Evolutionary conservation across 345 rosid genomes (phyloP), one percentile per base, ranked within the genome.

Genomic region (Acer yangbiense): DNA sequence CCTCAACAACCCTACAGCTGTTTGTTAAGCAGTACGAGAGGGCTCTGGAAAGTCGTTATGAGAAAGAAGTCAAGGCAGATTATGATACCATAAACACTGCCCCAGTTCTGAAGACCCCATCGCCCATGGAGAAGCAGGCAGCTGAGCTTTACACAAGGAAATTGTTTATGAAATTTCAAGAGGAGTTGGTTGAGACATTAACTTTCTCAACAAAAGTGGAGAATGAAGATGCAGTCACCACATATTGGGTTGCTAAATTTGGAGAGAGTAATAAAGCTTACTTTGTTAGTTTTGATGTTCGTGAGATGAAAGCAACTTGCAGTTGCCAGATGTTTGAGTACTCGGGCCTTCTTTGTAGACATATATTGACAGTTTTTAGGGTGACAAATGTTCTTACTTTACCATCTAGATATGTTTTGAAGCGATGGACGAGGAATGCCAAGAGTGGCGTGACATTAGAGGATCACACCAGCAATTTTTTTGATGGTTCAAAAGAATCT

Each of bases 121-220:
- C 88, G 43, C 86, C 88, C 1, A 85, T 80, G 86, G 88, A 85
- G 79, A 82, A 81, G 76, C 86, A 85, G 71, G 85, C 82, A 21
- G 67, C 88, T 11, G 82, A 76, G 63, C 79, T 85, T 50, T 85
- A 85, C 69, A 85, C 88, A 4, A 76, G 81, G 60, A 85, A 73
- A 76, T 13, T 85, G 66, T 85, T 85, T 70, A 69, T 27, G 44
- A 82, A 77, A 76, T 85, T 85, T 76, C 86, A 83, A 74, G 88
- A 85, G 73, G 88, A 85, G 72, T 69, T 85, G 65, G 86, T 85
- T 10, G 88, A 77, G 72, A 85, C 88, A 12, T 77, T 85, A 50
- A 71, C 86, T 65, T 81, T 68, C 74, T 70, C 86, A 7, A 67
- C 79, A 21, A 83, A 80, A 81, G 73, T 69, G 25, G 86, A 85